Conservation (phyloP, 78 protist genomes). For the Speleostelium caveatum region DNA sequence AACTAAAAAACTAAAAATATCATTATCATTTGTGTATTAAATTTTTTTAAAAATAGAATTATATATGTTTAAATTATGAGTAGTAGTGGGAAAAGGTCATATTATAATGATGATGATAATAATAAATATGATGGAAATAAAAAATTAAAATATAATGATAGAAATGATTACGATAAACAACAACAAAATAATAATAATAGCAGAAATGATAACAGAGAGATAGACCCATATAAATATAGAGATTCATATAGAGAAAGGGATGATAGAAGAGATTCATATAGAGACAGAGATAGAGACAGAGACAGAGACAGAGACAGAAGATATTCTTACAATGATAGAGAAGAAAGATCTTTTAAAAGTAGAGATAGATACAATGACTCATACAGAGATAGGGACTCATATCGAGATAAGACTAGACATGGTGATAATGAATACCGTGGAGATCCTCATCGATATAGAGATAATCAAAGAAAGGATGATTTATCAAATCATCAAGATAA, state of each 20-base stretch:
- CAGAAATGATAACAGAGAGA: no score
- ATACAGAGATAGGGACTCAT: not conserved
- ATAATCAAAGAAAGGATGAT: not conserved
- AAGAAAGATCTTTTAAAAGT: not conserved
- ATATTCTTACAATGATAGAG: not conserved
- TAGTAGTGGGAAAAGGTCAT: no score
- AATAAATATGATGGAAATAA: no score
- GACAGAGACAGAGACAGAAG: constrained; percentile 1
- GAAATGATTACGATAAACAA: no score
- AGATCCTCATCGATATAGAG: no score
- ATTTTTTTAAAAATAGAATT: no score
- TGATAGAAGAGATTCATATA: not conserved
- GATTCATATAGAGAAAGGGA: constrained; percentile 18
- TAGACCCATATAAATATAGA: constrained; percentile 5
- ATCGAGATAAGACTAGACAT: not conserved
- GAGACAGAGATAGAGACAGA: not conserved
- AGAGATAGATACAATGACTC: not conserved
- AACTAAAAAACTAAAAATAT: no score
- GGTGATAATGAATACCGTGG: not conserved
- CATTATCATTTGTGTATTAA: no score
- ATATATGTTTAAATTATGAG: no score
- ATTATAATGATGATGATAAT: no score
- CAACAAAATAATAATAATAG: no score
- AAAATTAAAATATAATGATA: no score
- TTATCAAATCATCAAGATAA: not conserved